A percentile compares a stretch with the other conserved stretches of the same genome.
Evolutionary conservation across 1,139 yeast species (phyloP).

Genomic region (Pichia inconspicua): DNA sequence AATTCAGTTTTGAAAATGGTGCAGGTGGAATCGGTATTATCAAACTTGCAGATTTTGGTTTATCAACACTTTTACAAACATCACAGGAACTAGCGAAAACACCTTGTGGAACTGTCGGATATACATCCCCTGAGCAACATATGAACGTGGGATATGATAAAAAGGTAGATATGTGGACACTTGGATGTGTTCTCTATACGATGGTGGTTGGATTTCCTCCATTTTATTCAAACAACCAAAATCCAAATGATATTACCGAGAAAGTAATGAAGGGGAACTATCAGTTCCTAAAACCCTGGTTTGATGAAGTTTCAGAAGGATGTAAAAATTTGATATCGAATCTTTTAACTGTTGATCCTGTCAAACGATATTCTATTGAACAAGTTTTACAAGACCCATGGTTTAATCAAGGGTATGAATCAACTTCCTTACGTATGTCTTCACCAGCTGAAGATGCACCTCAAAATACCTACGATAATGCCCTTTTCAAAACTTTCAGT

Average conservation of each 20-base stretch:
- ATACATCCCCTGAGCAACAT: constrained; percentile 57
- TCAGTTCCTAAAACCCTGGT: constrained; percentile 54
- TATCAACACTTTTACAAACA: constrained; percentile 40
- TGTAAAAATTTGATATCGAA: constrained; percentile 48
- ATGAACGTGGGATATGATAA: constrained; percentile 51
- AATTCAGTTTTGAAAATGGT: constrained; percentile 65
- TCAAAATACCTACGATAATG: constrained; percentile 20
- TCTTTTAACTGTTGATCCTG: constrained; percentile 48
- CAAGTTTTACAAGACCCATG: constrained; percentile 50
- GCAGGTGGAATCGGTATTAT: constrained; percentile 85
- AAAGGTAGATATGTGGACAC: constrained; percentile 59
- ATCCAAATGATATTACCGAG: constrained; percentile 47
- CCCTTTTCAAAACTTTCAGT: constrained; percentile 20
- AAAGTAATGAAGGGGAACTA: constrained; percentile 55
- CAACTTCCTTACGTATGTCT: constrained; percentile 9
- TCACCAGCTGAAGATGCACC: constrained; percentile 24
- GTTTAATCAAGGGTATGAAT: constrained; percentile 31
- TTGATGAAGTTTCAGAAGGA: constrained; percentile 50
- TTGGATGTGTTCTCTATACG: constrained; percentile 55
- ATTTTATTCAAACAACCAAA: constrained; percentile 43
- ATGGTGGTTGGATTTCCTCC: constrained; percentile 59
- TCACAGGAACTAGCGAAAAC: constrained; percentile 46
- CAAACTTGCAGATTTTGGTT: constrained; percentile 72
- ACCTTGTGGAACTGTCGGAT: constrained; percentile 59
- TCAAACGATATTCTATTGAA: constrained; percentile 44